Evolutionary conservation across 352 stramenopile species (phyloP), one percentile per base, ranked within the genome.

Genomic region (Phytophthora hybrid): DNA sequence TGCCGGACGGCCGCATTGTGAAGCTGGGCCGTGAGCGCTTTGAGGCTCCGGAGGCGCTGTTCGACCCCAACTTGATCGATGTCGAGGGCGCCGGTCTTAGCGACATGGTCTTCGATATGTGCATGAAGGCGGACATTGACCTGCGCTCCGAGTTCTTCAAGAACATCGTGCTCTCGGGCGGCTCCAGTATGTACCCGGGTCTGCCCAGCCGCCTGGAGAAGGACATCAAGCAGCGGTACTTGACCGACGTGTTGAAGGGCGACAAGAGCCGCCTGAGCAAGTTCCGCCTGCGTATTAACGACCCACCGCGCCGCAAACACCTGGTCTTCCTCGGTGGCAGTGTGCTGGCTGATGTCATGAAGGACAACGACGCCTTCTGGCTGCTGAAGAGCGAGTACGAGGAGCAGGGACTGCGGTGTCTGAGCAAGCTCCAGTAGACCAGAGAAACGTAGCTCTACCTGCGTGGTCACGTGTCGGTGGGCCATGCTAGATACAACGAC

Each of bases 91-190:
- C 84, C 1, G 97, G 97, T 9, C 88, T 99, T 56, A 95, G 95
- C 57, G 97, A 99, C 78, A 98, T 99, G 86, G 85, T 99, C 5
- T 98, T 99, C 65, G 95, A 99, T 64, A 99, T 98, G 86, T 99
- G 99, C 82, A 96, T 98, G 85, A 98, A 98, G 76, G 97, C 97
- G n/a, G 91, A 95, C 46, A 93, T 97, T 19, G 98, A 99, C 79
- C 85, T 98, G 44, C 90, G 97, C 58, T 87, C 87, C 5, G 97
- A 98, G 62, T 98, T 99, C 55, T 99, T 99, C 81, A 99, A 98
- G 71, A 98, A 99, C 81, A 99, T 99, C 73, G 92, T 98, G 77
- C 87, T 98, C 8, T 97, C 85, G 4, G 94, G 95, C 32, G 97
- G 97, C 19, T 98, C 92, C 19, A 98, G 85, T 75, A 99, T 99